These are phyloP conservation scores for Leccinum arenicola DNA, from an alignment of 768 basidiomycete species.

Conservation along the genomic window DNA sequence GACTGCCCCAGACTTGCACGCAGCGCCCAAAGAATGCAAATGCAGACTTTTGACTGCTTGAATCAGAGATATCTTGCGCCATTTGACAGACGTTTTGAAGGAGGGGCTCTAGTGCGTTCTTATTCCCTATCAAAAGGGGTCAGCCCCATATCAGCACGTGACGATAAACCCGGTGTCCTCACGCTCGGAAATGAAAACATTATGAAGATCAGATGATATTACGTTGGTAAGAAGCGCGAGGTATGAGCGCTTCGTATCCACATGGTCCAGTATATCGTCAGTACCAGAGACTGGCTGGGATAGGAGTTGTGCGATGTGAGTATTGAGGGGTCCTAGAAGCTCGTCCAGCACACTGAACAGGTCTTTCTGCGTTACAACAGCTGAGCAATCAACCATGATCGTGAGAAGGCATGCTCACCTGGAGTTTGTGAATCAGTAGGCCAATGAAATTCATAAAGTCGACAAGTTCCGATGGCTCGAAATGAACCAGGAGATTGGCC, in stretches of 20 bases:
- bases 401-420: conserved; percentile 45
- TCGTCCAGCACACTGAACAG: conserved; percentile 89
- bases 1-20: conserved; percentile 66
- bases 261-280: conserved; percentile 77
- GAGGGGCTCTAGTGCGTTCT: conserved; percentile 63
- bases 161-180: conserved; percentile 27
- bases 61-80: conserved; percentile 75
- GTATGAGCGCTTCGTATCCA: conserved; percentile 86
- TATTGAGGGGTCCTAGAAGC: conserved; percentile 80
- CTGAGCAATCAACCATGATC: not conserved
- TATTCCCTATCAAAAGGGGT: conserved; percentile 49
- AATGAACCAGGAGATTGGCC: conserved; percentile 85
- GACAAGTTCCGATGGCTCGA: conserved; percentile 87
- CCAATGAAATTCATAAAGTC: conserved; percentile 97
- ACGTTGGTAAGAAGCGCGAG: conserved; percentile 78
- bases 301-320: conserved; percentile 76
- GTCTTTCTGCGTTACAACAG: conserved; percentile 52
- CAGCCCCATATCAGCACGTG: not conserved
- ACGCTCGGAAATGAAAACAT: conserved; percentile 88
- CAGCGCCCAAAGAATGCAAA: conserved; percentile 74
- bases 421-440: conserved; percentile 85
- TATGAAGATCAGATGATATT: conserved; percentile 76
- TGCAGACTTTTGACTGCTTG: conserved; percentile 72
- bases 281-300: conserved; percentile 83
- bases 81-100: conserved; percentile 72